phyloP scores from a whole-genome alignment of 495 filamentous ascomycete species.

The Hypoxylon rickii region DNA sequence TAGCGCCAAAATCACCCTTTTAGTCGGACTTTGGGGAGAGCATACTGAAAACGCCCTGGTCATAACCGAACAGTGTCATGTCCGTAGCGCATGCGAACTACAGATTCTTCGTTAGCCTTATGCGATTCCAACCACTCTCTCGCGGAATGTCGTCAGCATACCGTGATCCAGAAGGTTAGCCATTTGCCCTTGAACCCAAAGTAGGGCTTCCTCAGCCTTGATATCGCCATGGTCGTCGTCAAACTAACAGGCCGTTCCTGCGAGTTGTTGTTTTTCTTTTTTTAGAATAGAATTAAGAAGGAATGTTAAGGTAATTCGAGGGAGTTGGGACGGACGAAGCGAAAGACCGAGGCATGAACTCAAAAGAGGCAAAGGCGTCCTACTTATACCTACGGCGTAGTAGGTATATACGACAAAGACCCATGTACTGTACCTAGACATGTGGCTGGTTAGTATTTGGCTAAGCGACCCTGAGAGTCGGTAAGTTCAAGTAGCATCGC shows the following conservation, averaged over 20 bases:
- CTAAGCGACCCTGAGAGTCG: neutral
- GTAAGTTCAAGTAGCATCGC: conserved; percentile 8
- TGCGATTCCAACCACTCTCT: neutral
- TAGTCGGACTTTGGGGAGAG: neutral
- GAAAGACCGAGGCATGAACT: too few species aligned
- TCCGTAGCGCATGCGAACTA: conserved; percentile 60
- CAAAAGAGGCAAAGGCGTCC: too few species aligned
- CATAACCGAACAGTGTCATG: conserved; percentile 65
- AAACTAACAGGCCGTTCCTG: neutral
- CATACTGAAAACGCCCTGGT: conserved; percentile 49
- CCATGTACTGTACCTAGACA: neutral
- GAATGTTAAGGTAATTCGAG: neutral
- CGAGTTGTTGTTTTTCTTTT: too few species aligned
- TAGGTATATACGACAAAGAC: neutral
- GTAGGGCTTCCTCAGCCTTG: conserved; percentile 49
- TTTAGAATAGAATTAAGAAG: too few species aligned
- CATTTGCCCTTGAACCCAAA: conserved; percentile 62
- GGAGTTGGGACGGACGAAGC: neutral
- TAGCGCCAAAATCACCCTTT: conserved; percentile 12
- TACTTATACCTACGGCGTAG: too few species aligned
- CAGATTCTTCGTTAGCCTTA: neutral
- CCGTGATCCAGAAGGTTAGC: conserved; percentile 64
- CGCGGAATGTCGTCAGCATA: conserved; percentile 27
- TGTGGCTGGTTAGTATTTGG: neutral
- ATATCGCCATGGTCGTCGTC: conserved; percentile 10